Conservation (phyloP, 805 yeast species). For the Teunomyces funiuensis region DNA sequence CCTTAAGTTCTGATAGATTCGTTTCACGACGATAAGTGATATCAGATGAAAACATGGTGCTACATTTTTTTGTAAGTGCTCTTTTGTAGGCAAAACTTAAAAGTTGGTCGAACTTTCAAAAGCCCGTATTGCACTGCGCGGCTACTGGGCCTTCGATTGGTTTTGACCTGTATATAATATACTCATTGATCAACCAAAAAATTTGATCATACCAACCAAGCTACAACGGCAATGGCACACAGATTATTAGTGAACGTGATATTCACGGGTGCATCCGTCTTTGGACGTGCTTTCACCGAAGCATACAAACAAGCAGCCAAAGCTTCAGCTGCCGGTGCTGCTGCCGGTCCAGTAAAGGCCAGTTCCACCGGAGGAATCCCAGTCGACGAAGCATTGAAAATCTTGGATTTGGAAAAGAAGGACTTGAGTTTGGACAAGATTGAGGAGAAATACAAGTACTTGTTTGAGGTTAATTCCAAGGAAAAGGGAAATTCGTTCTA, state of each 20-base stretch:
- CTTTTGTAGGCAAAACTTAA: background rate
- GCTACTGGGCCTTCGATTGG: too few relatives aligned
- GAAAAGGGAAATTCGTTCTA: conserved; percentile 97
- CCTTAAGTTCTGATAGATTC: conserved; percentile 34
- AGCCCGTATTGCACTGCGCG: too few relatives aligned
- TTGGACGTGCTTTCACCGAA: conserved; percentile 94
- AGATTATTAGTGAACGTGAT: conserved; percentile 85
- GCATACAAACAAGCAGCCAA: conserved; percentile 97
- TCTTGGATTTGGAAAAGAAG: conserved; percentile 70
- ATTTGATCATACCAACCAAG: conserved; percentile 1
- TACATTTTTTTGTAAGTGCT: conserved; percentile 32
- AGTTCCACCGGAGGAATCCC: conserved; percentile 74
- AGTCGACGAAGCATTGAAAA: conserved; percentile 88
- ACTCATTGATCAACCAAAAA: conserved; percentile 1
- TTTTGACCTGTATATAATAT: background rate
- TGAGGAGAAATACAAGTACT: conserved; percentile 70
- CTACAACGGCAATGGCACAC: conserved; percentile 63
- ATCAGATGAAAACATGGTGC: conserved; percentile 54
- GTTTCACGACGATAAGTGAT: conserved; percentile 16
- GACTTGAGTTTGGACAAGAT: conserved; percentile 57
- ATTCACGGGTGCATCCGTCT: conserved; percentile 92
- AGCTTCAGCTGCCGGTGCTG: conserved; percentile 63
- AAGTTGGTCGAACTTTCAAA: too few relatives aligned
- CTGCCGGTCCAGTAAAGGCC: conserved; percentile 38
- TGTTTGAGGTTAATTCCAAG: conserved; percentile 85